Evolutionary conservation across 768 basidiomycete species (phyloP), one percentile per base, ranked within the genome.

Genomic region (Kwoniella botswanensis): DNA sequence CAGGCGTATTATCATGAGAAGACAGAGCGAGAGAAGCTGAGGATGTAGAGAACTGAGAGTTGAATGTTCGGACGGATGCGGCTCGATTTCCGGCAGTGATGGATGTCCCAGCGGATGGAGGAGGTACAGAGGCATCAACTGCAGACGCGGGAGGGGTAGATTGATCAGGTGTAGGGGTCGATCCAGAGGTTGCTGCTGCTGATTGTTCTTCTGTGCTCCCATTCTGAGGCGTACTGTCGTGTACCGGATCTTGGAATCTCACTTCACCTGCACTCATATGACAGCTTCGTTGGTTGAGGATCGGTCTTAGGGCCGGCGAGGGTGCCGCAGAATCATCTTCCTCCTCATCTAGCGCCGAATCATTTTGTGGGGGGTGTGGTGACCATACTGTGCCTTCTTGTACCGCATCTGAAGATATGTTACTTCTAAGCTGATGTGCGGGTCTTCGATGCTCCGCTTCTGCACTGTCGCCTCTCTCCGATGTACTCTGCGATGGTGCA

Each of bases 391-490:
- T 26, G 22, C 55, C 67, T 35, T 72, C 72, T 12, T 55, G 53
- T 18, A 70, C 42, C 2, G 68, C 35, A 42, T 73, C 68, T 13
- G 56, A 41, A 12, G 65, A 68, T 22, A 65, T 21, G 22, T 9
- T 21, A 42, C 57, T 62, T 21, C 67, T 22, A 9, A 44, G 54
- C 3, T 56, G 26, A 52, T 66, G 65, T 2, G 53, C 35, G 15
- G 64, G 63, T 29, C 62, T 57, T 21, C 70, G 64, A 46, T 62
- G 67, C 53, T 71, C 67, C 5, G 72, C 71, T 52, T 72, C 72
- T 29, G 75, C 73, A 50, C 76, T 78, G 17, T 76, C 72, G n/a
- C 61, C 75, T 46, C 79, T 50, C 22, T 78, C 75, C 3, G 76
- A 78, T 13, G 75, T n/a, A 26, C 65, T 61, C 21, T 72, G 67